Percentiles rank a stretch among this genome's conserved stretches.
phyloP scores from a whole-genome alignment of 306 rosid genomes.

The Glycyrrhiza uralensis region DNA sequence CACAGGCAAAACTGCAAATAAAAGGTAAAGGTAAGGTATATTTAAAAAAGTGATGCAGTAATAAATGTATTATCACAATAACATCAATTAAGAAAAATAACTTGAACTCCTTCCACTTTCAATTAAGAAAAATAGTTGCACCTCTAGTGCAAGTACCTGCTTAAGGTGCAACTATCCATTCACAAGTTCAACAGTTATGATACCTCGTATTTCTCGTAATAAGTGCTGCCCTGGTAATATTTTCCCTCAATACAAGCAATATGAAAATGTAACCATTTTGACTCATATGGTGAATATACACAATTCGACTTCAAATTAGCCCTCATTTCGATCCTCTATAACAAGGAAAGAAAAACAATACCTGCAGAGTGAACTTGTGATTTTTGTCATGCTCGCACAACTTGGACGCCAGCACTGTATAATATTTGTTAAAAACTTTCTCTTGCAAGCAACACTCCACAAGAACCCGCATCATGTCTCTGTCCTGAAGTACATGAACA shows the following conservation, averaged over 20 bases:
- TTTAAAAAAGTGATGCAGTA: too few species aligned
- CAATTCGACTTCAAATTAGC: not conserved
- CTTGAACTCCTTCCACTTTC: too few species aligned
- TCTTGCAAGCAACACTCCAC: slow-evolving; percentile 93
- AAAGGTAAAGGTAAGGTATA: too few species aligned
- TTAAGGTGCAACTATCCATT: not conserved
- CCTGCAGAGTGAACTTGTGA: slow-evolving; percentile 95
- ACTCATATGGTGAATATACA: not conserved
- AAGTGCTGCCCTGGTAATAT: not conserved
- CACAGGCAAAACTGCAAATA: slow-evolving; percentile 76
- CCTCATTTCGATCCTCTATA: not conserved
- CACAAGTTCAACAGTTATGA: not conserved
- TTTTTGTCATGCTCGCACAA: slow-evolving; percentile 91
- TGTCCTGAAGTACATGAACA: slow-evolving; percentile 49
- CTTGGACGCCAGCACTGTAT: slow-evolving; percentile 77
- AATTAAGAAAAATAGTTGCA: too few species aligned
- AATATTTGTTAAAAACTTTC: slow-evolving; percentile 87
- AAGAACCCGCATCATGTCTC: slow-evolving; percentile 89
- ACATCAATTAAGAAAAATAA: too few species aligned
- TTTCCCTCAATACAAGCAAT: not conserved
- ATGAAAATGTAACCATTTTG: not conserved
- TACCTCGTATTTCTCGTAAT: not conserved
- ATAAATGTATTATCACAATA: too few species aligned
- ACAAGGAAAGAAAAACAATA: slow-evolving; percentile 24
- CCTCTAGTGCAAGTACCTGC: not conserved